These are phyloP conservation scores for Colletotrichum neosansevieriae DNA, from an alignment of 2,329 filamentous ascomycete species.

Conservation along the genomic window DNA sequence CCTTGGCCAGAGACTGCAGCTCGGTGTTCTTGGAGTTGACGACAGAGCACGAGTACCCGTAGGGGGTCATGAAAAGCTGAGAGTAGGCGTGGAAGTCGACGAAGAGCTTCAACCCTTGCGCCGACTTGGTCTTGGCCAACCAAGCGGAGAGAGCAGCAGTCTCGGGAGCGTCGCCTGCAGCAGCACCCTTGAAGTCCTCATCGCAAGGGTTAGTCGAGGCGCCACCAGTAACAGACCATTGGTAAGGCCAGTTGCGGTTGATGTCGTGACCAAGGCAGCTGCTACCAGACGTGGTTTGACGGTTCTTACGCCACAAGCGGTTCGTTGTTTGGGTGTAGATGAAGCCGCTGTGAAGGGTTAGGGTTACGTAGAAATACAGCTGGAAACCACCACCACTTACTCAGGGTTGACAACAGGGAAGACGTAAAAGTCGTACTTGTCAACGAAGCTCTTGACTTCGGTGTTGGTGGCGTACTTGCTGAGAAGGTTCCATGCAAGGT, in stretches of 20 bases:
- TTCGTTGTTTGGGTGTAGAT: constrained; percentile 63
- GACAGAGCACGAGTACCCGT: constrained; percentile 69
- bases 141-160: constrained; percentile 55
- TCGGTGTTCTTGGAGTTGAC: constrained; percentile 59
- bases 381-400: constrained; percentile 44
- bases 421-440: constrained; percentile 72
- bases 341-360: constrained; percentile 53
- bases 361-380: background rate
- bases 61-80: constrained; percentile 64
- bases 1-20: constrained; percentile 61
- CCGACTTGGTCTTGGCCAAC: constrained; percentile 43
- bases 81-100: constrained; percentile 71
- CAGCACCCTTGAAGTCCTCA: constrained; percentile 54
- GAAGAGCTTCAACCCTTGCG: constrained; percentile 64
- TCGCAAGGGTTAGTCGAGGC: constrained; percentile 58
- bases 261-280: constrained; percentile 59
- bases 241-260: constrained; percentile 65
- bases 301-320: constrained; percentile 67
- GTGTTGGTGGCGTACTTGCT: constrained; percentile 49
- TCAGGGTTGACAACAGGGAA: constrained; percentile 67
- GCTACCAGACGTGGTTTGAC: constrained; percentile 50
- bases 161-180: constrained; percentile 58
- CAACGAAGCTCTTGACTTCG: constrained; percentile 56
- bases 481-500: constrained; percentile 58
- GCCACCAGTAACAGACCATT: constrained; percentile 57